Evolutionary conservation across 257 asterid genomes (phyloP).

Genomic region (Solanum infundibuliforme): DNA sequence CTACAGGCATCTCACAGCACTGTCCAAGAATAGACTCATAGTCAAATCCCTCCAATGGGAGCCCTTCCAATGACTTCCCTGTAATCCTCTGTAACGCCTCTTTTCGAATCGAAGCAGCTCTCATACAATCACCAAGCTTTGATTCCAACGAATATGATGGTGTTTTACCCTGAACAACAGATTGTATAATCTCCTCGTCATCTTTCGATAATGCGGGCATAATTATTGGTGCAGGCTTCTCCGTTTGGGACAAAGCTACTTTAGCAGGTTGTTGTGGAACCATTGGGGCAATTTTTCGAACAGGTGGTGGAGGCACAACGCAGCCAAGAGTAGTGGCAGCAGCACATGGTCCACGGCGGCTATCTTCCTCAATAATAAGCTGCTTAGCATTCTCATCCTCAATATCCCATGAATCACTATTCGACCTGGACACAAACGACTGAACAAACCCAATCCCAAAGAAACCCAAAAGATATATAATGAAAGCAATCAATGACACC

Average conservation of each 20-base stretch:
- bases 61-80: constrained; percentile 20
- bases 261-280: constrained; percentile 10
- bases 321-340: constrained; percentile 17
- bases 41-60: constrained; percentile 47
- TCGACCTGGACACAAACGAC: constrained; percentile 24
- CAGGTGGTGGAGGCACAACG: constrained; percentile 9
- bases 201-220: constrained; percentile 13
- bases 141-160: constrained; percentile 46
- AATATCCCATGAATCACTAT: constrained; percentile 26
- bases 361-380: constrained; percentile 17
- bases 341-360: constrained; percentile 12
- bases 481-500: constrained; percentile 24
- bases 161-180: constrained; percentile 26
- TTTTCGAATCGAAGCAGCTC: constrained; percentile 36
- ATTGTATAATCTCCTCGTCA: constrained; percentile 30
- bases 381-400: constrained; percentile 18
- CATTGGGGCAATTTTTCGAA: background rate
- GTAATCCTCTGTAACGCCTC: constrained; percentile 45
- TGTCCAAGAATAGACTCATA: constrained; percentile 49
- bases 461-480: constrained; percentile 32
- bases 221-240: constrained; percentile 5
- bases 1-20: constrained; percentile 70
- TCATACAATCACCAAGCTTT: constrained; percentile 37
- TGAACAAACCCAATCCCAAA: constrained; percentile 42
- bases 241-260: background rate